These are phyloP conservation scores for Infundibulicybe gibba DNA, from an alignment of 768 basidiomycete species.

Conservation along the genomic window DNA sequence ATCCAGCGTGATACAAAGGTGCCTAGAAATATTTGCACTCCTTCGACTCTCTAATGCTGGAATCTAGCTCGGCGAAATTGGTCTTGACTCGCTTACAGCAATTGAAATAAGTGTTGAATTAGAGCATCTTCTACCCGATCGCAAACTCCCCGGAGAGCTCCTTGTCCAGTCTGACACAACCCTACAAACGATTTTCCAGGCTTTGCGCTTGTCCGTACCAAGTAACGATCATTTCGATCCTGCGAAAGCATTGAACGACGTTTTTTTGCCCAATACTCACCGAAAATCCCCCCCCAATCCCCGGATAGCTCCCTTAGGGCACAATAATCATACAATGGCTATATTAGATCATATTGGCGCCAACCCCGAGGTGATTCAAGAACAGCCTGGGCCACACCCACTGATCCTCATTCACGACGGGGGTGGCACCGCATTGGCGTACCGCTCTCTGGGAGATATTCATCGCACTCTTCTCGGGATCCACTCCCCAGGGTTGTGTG, in stretches of 20 bases:
- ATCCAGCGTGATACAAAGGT: too few relatives aligned
- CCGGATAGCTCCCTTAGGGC: background rate
- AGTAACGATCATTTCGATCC: too few relatives aligned
- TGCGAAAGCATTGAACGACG: too few relatives aligned
- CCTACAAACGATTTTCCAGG: background rate
- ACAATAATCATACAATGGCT: background rate
- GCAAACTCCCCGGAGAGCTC: background rate
- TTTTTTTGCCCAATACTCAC: background rate
- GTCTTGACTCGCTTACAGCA: constrained; percentile 5
- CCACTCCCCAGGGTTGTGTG: constrained; percentile 1
- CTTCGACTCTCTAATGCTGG: too few relatives aligned
- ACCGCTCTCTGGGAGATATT: constrained; percentile 1
- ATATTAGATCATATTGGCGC: background rate
- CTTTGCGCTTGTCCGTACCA: background rate
- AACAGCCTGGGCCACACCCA: background rate
- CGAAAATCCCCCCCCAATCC: background rate
- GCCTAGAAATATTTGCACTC: too few relatives aligned
- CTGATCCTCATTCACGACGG: constrained; percentile 6
- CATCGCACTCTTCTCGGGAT: constrained; percentile 1
- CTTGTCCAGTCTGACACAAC: background rate
- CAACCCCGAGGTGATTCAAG: constrained; percentile 4
- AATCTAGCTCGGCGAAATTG: constrained; percentile 1
- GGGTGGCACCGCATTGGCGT: constrained; percentile 3
- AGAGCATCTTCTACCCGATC: background rate
- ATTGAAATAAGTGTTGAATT: constrained; percentile 1